Conservation (phyloP, 2,329 filamentous ascomycete genomes). For the Blastomyces gilchristii region DNA sequence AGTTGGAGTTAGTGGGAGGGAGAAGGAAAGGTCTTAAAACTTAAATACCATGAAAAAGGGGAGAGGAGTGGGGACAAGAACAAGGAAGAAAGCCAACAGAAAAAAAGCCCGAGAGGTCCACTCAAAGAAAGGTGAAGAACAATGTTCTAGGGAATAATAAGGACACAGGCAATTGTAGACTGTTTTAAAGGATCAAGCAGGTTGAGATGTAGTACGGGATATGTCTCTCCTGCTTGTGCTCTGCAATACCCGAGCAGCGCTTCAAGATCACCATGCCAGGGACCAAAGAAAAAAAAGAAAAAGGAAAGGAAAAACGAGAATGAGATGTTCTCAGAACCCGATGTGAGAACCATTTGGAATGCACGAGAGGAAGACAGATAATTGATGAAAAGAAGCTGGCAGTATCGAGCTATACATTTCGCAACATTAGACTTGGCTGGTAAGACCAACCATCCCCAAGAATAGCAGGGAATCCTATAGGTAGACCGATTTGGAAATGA, state of each 20-base stretch:
- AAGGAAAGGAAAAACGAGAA: background rate
- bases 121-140: background rate
- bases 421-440: background rate
- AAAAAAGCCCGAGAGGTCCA: background rate
- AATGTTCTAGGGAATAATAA: background rate
- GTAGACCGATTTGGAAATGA: constrained; percentile 2
- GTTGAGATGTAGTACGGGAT: background rate
- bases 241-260: background rate
- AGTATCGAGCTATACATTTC: background rate
- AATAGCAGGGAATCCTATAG: background rate
- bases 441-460: background rate
- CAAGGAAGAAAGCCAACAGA: background rate
- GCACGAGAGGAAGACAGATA: background rate
- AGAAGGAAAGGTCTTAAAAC: background rate
- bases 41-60: background rate
- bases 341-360: background rate
- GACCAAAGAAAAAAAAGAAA: background rate
- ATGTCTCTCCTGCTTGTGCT: background rate
- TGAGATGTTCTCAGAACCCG: background rate
- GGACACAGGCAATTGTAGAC: background rate
- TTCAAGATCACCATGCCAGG: background rate
- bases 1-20: background rate
- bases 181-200: background rate
- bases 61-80: background rate
- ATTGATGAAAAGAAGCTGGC: background rate